phyloP scores from a whole-genome alignment of 805 yeast genomes.

The Torulaspora delbrueckii region DNA sequence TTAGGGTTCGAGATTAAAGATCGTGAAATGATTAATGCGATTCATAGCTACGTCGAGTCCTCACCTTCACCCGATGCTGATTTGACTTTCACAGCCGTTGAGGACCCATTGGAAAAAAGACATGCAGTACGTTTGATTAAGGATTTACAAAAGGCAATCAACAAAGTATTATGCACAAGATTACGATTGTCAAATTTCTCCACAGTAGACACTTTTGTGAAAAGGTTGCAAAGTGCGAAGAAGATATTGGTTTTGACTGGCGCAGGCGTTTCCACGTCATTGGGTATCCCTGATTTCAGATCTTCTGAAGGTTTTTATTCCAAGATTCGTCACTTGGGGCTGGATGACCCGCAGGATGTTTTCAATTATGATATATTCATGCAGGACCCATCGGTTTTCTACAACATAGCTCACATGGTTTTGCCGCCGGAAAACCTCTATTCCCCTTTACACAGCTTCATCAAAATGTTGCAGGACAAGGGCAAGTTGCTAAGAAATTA shows the following conservation, averaged over 20 bases:
- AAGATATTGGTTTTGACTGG: conserved; percentile 78
- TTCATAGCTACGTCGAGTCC: conserved; percentile 26
- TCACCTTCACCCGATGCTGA: conserved; percentile 9
- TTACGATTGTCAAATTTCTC: conserved; percentile 49
- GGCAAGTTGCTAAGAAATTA: conserved; percentile 76
- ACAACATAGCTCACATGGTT: conserved; percentile 80
- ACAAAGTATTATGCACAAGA: conserved; percentile 54
- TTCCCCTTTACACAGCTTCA: conserved; percentile 80
- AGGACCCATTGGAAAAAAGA: conserved; percentile 41
- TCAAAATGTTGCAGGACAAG: conserved; percentile 65
- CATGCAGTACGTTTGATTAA: conserved; percentile 45
- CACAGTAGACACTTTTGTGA: conserved; percentile 55
- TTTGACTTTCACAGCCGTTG: conserved; percentile 24
- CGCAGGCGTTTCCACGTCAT: conserved; percentile 85
- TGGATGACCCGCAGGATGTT: conserved; percentile 87
- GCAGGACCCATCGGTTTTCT: conserved; percentile 74
- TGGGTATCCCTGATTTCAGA: conserved; percentile 91
- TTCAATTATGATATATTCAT: conserved; percentile 69
- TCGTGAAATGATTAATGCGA: conserved; percentile 33
- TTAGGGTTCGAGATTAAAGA: conserved; percentile 54
- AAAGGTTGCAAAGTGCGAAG: conserved; percentile 48
- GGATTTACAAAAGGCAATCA: conserved; percentile 58
- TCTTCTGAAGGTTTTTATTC: conserved; percentile 83
- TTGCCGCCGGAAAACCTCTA: conserved; percentile 64
- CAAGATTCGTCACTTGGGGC: conserved; percentile 58